phyloP scores from a whole-genome alignment of 2,329 filamentous ascomycete genomes.

The Fonsecaea pedrosoi region DNA sequence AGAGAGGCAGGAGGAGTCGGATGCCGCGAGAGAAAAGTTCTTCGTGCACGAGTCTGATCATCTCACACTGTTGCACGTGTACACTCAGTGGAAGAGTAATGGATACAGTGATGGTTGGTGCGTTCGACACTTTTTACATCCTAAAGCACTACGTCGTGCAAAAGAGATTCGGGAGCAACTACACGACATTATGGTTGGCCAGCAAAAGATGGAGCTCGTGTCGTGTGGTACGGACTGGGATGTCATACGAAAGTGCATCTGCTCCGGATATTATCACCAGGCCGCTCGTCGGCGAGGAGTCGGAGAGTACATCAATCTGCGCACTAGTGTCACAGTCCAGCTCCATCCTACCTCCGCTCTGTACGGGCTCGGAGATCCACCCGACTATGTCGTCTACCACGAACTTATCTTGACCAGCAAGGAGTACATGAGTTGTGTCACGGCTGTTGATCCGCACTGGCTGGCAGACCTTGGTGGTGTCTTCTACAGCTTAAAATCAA shows the following conservation, averaged over 20 bases:
- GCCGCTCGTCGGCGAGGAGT: constrained; percentile 95
- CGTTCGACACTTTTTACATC: constrained; percentile 87
- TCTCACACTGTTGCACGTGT: constrained; percentile 92
- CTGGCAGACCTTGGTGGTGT: constrained; percentile 94
- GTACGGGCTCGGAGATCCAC: constrained; percentile 89
- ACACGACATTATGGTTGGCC: constrained; percentile 82
- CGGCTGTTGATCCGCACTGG: constrained; percentile 95
- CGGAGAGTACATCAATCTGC: constrained; percentile 95
- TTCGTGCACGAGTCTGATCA: constrained; percentile 98
- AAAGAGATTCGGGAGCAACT: constrained; percentile 96
- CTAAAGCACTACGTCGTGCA: constrained; percentile 89
- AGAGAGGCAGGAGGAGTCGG: constrained; percentile 94
- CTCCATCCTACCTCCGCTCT: constrained; percentile 92
- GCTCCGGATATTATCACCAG: constrained; percentile 97
- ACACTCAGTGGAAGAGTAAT: constrained; percentile 92
- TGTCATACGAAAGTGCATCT: constrained; percentile 92
- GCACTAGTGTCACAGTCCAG: constrained; percentile 91
- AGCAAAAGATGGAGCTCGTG: constrained; percentile 85
- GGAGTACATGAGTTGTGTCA: constrained; percentile 98
- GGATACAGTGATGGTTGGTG: constrained; percentile 92
- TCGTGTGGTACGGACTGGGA: constrained; percentile 98
- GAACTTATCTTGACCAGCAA: constrained; percentile 92
- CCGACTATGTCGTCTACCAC: constrained; percentile 97
- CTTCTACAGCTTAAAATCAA: constrained; percentile 97
- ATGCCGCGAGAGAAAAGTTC: constrained; percentile 94